Conservation (phyloP, 352 stramenopile genomes). For the Pythium phragmiticola region DNA sequence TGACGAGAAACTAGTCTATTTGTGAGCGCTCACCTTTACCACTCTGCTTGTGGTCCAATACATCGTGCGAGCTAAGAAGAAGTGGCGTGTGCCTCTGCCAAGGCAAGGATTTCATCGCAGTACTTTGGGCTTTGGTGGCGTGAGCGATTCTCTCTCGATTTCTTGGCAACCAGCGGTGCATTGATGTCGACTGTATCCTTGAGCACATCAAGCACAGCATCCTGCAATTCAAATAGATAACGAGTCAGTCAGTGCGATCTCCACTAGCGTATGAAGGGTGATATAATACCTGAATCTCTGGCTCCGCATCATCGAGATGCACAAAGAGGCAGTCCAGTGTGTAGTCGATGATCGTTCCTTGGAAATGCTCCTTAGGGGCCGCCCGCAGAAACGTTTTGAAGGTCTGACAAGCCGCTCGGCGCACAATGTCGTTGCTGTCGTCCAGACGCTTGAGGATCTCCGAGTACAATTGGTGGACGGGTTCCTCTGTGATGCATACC, state of each 20-base stretch:
- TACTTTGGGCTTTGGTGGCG: constrained; percentile 71
- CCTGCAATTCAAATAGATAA: constrained; percentile 27
- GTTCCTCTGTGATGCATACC: constrained; percentile 56
- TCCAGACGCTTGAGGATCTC: constrained; percentile 93
- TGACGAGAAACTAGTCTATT: constrained; percentile 47
- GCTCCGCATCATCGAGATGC: constrained; percentile 88
- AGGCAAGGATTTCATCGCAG: constrained; percentile 62
- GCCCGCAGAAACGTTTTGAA: constrained; percentile 86
- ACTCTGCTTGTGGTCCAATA: background rate
- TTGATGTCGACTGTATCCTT: constrained; percentile 67
- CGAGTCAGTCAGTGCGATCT: background rate
- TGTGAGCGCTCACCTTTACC: constrained; percentile 18
- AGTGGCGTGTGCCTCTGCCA: constrained; percentile 34
- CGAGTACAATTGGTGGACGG: constrained; percentile 88
- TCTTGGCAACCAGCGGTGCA: constrained; percentile 54
- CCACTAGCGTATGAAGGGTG: background rate
- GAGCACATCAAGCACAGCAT: constrained; percentile 68
- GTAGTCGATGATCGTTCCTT: constrained; percentile 90
- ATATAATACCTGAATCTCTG: constrained; percentile 67
- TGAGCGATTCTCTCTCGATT: constrained; percentile 68
- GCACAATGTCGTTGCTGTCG: constrained; percentile 90
- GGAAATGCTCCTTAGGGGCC: constrained; percentile 82
- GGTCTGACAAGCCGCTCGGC: constrained; percentile 84
- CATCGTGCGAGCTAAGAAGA: background rate
- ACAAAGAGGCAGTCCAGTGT: constrained; percentile 90